These are phyloP conservation scores for Leptographium flavum DNA, from an alignment of 2,329 filamentous ascomycete genomes.

Conservation along the genomic window DNA sequence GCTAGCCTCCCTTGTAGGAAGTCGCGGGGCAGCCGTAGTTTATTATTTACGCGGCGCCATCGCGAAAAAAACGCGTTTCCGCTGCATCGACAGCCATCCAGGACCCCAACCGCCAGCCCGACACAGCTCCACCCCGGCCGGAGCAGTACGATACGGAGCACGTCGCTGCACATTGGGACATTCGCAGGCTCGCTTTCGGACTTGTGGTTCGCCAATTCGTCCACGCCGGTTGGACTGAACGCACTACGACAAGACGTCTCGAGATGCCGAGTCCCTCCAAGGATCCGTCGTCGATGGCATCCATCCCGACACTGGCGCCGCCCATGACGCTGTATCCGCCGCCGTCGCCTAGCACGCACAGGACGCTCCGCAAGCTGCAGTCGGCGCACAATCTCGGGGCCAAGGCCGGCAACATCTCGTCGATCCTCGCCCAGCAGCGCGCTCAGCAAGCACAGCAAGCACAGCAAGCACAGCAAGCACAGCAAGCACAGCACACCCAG, in stretches of 20 bases:
- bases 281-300: slow-evolving; percentile 12
- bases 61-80: slow-evolving; percentile 2
- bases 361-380: slow-evolving; percentile 58
- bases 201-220: too few species aligned
- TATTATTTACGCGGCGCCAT: slow-evolving; percentile 3
- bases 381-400: slow-evolving; percentile 57
- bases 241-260: too few species aligned
- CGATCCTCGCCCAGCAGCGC: slow-evolving; percentile 37
- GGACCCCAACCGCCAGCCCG: background rate
- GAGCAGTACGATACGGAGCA: too few species aligned
- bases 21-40: background rate
- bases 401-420: slow-evolving; percentile 33
- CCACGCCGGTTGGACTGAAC: too few species aligned
- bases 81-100: background rate
- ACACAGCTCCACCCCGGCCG: slow-evolving; percentile 1
- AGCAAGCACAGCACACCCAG: too few species aligned
- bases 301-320: slow-evolving; percentile 13
- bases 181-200: too few species aligned
- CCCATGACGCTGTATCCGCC: slow-evolving; percentile 34
- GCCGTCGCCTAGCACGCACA: slow-evolving; percentile 49
- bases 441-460: slow-evolving; percentile 34
- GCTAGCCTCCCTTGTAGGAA: background rate
- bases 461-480: too few species aligned
- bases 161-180: too few species aligned
- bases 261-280: slow-evolving; percentile 20